Evolutionary conservation across 352 stramenopile species (phyloP).

Genomic region (Globisporangium recalcitrans): DNA sequence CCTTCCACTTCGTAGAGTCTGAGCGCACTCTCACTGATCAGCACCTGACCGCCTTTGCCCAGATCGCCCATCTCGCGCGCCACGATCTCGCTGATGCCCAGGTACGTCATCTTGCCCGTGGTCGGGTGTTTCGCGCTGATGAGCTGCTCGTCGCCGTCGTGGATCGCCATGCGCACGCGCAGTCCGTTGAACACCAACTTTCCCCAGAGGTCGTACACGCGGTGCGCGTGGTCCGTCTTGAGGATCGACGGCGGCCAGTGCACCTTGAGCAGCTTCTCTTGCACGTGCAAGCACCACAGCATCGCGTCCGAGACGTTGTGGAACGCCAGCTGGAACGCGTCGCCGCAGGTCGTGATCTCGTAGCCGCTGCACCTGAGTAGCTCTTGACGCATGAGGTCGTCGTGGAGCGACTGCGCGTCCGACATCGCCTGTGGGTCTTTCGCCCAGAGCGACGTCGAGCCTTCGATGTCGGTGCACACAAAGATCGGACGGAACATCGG

Average conservation of each 20-base stretch:
- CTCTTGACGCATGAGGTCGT: constrained; percentile 56
- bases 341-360: constrained; percentile 74
- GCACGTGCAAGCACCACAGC: constrained; percentile 53
- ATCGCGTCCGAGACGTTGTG: constrained; percentile 62
- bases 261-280: constrained; percentile 58
- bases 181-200: constrained; percentile 60
- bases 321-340: constrained; percentile 81
- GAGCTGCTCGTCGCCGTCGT: constrained; percentile 58
- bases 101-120: constrained; percentile 75
- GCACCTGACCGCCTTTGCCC: constrained; percentile 59
- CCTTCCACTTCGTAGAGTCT: constrained; percentile 38
- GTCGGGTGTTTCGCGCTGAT: constrained; percentile 64
- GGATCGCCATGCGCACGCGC: constrained; percentile 75
- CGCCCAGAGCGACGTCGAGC: constrained; percentile 65
- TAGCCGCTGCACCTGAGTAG: constrained; percentile 58
- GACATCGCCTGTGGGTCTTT: constrained; percentile 41
- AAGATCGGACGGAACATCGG: constrained; percentile 56
- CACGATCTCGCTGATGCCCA: constrained; percentile 62
- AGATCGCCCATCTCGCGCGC: constrained; percentile 62
- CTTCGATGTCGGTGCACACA: constrained; percentile 82
- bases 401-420: constrained; percentile 64
- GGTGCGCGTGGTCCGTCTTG: constrained; percentile 33
- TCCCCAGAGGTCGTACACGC: constrained; percentile 53
- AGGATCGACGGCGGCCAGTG: constrained; percentile 48
- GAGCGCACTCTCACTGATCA: constrained; percentile 55